These are phyloP conservation scores for Sclerotinia subarctica DNA, from an alignment of 2,329 filamentous ascomycete genomes.

Conservation along the genomic window DNA sequence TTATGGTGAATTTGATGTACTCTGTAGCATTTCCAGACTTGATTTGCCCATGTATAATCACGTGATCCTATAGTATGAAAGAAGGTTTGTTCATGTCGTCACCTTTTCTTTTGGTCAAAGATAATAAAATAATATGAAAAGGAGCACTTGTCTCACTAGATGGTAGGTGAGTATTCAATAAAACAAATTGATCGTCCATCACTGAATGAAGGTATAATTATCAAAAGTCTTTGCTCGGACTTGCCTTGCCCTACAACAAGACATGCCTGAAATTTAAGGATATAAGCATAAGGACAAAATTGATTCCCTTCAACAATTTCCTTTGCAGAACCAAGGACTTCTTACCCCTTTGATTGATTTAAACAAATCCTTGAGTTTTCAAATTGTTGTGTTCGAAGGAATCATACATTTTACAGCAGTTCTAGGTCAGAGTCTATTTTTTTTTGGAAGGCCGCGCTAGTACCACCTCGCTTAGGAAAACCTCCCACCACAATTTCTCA, in stretches of 20 bases:
- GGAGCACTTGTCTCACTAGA: background rate
- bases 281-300: background rate
- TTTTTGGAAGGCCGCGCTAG: conserved; percentile 17
- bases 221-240: conserved; percentile 6
- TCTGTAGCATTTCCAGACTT: background rate
- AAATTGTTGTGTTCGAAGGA: background rate
- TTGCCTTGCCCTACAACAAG: conserved; percentile 7
- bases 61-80: background rate
- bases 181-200: background rate
- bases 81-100: background rate
- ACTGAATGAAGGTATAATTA: background rate
- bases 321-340: background rate
- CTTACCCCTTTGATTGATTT: background rate
- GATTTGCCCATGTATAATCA: background rate
- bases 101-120: background rate
- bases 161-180: background rate
- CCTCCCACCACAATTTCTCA: conserved; percentile 22
- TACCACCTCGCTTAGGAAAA: conserved; percentile 21
- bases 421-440: conserved; percentile 13
- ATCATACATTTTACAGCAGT: background rate
- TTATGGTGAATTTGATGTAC: background rate
- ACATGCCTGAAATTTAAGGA: conserved; percentile 17
- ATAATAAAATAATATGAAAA: background rate
- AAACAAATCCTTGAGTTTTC: background rate
- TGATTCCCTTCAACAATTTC: background rate